Evolutionary conservation across 2,329 filamentous ascomycete species (phyloP).

Genomic region (Tolypocladium capitatum): DNA sequence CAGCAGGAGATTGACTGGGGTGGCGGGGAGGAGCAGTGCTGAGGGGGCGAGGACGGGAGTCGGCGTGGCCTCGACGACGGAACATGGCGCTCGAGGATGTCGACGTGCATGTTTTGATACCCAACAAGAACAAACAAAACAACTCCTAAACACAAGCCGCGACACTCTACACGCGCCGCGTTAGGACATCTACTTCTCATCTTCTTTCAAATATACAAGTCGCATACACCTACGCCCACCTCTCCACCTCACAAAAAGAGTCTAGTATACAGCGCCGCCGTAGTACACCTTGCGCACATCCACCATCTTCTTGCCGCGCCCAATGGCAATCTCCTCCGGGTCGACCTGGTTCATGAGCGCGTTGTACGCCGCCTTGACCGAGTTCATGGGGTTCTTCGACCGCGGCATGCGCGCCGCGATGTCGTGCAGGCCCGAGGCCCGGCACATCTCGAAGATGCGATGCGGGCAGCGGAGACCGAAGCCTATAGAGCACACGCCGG

Average conservation of each 20-base stretch:
- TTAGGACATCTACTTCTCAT: neutral
- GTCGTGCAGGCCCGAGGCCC: slow-evolving; percentile 74
- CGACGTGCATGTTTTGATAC: neutral
- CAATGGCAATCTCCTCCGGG: slow-evolving; percentile 80
- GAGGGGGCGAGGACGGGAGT: slow-evolving; percentile 8
- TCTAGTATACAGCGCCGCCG: slow-evolving; percentile 42
- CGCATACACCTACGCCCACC: neutral
- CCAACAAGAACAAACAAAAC: neutral
- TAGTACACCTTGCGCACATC: slow-evolving; percentile 97
- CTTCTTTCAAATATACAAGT: neutral
- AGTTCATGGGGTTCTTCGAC: slow-evolving; percentile 93
- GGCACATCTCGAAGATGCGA: slow-evolving; percentile 89
- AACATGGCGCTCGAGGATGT: too few relatives aligned
- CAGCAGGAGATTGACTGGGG: slow-evolving; percentile 88
- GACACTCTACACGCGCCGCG: neutral
- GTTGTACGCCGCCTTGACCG: slow-evolving; percentile 79
- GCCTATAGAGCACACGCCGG: slow-evolving; percentile 37
- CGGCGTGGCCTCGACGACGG: too few relatives aligned
- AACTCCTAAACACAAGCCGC: neutral
- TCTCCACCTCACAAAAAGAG: neutral
- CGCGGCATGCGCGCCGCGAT: slow-evolving; percentile 72
- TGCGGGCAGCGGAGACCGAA: slow-evolving; percentile 88
- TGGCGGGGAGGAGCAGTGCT: slow-evolving; percentile 27
- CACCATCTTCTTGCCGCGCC: slow-evolving; percentile 85
- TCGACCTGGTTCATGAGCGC: slow-evolving; percentile 73